A percentile compares a stretch with the other conserved stretches of the same genome.
phyloP scores from a whole-genome alignment of 148 eudicot genomes.

The Rhododendron williamsianum region DNA sequence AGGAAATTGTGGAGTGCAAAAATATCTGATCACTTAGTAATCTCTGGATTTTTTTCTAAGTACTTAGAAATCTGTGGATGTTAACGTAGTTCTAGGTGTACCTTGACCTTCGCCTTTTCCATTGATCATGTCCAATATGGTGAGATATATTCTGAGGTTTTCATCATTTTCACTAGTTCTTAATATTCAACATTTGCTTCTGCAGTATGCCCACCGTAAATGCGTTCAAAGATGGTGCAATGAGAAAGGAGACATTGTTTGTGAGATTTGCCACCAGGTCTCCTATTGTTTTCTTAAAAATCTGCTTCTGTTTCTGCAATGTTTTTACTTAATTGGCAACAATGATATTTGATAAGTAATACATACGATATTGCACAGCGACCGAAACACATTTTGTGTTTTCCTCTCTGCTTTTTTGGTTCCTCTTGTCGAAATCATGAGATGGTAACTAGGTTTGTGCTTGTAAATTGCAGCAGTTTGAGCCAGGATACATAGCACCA shows the following conservation, averaged over 20 bases:
- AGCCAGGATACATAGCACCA: conserved; percentile 70
- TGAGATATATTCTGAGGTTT: not conserved
- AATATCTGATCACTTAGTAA: not conserved
- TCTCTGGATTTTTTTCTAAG: not conserved
- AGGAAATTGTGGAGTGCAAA: not conserved
- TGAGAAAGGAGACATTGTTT: conserved; percentile 68
- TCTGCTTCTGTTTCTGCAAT: not conserved
- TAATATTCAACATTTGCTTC: not conserved
- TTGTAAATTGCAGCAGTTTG: conserved; percentile 44
- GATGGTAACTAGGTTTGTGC: not conserved
- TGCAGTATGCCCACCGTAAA: conserved; percentile 77
- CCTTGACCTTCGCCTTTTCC: not conserved
- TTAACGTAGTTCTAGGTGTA: not conserved
- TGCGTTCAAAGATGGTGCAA: conserved; percentile 89
- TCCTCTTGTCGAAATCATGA: not conserved
- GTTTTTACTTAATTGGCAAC: not conserved
- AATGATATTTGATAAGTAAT: not conserved
- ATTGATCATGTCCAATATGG: not conserved
- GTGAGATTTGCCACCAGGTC: conserved; percentile 84
- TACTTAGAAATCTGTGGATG: not conserved
- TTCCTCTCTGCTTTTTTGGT: not conserved
- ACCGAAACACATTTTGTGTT: not conserved
- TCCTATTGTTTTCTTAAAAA: not conserved
- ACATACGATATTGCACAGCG: not conserved
- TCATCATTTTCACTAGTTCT: not conserved